phyloP scores from a whole-genome alignment of 2,329 filamentous ascomycete species.

The Hypoxylon sp. region DNA sequence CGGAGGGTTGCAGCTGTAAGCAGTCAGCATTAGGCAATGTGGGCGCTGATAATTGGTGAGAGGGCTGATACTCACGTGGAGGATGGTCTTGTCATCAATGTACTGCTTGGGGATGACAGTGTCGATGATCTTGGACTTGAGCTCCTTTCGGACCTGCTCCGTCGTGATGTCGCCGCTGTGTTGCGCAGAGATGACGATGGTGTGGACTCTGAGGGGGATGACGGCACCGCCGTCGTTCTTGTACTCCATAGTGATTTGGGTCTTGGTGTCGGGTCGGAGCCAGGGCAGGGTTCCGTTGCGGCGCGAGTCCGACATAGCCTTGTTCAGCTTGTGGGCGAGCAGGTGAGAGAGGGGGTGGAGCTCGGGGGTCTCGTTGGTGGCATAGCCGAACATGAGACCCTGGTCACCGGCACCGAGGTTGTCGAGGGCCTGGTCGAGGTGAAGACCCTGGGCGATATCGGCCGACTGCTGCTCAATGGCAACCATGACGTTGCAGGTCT shows the following conservation, averaged over 20 bases:
- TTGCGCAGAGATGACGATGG: conserved; percentile 95
- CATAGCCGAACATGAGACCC: conserved; percentile 99
- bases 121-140: conserved; percentile 97
- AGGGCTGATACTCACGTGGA: conserved; percentile 73
- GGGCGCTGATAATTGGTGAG: background rate
- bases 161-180: conserved; percentile 89
- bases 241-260: conserved; percentile 99
- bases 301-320: conserved; percentile 89
- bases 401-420: conserved; percentile 98
- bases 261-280: conserved; percentile 99
- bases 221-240: conserved; percentile 95
- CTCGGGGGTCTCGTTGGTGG: conserved; percentile 98
- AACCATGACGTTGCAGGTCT: conserved; percentile 98
- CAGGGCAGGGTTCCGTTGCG: conserved; percentile 88
- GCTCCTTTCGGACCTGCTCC: conserved; percentile 91
- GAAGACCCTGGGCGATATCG: conserved; percentile 98
- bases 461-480: conserved; percentile 99
- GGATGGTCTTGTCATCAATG: conserved; percentile 91
- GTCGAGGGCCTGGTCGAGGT: conserved; percentile 97
- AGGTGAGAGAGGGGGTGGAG: conserved; percentile 93
- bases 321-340: conserved; percentile 96
- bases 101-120: conserved; percentile 91
- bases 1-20: conserved; percentile 84
- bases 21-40: conserved; percentile 12
- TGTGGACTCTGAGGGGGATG: conserved; percentile 90